phyloP scores from a whole-genome alignment of 169 alveolate genomes.

The Plasmodium reichenowi region DNA sequence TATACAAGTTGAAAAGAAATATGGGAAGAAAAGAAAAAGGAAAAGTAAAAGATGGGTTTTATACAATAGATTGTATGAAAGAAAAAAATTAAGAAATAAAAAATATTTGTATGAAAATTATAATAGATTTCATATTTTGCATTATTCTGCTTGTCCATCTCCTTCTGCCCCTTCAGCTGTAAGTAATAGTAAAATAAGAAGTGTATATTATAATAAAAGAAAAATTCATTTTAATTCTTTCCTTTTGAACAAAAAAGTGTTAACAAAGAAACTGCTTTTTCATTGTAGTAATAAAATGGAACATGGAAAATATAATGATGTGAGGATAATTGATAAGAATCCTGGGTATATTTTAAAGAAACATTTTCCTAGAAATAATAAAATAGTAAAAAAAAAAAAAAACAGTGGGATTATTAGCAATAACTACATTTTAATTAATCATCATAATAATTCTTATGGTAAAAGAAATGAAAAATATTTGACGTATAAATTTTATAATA shows the following conservation, averaged over 20 bases:
- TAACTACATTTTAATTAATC: not conserved
- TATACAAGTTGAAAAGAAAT: not conserved
- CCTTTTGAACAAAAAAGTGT: not conserved
- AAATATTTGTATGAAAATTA: not conserved
- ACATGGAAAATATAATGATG: not conserved
- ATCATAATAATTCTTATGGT: no score
- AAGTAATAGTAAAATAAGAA: constrained; percentile 37
- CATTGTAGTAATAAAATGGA: not conserved
- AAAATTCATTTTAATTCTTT: not conserved
- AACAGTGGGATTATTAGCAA: not conserved
- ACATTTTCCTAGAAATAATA: not conserved
- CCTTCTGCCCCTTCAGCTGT: constrained; percentile 9
- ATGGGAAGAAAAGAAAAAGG: not conserved
- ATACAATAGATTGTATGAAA: not conserved
- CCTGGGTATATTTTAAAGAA: not conserved
- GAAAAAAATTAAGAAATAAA: not conserved
- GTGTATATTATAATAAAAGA: constrained; percentile 10
- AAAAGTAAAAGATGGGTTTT: not conserved
- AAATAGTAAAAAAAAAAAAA: not conserved
- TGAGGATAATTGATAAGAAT: not conserved
- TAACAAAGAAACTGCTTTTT: not conserved
- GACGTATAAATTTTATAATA: constrained; percentile 29
- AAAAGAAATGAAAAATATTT: constrained; percentile 3
- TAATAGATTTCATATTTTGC: not conserved
- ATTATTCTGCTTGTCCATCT: not conserved